Percentiles rank a stretch among this genome's conserved stretches.
Evolutionary conservation across 2,329 filamentous ascomycete genomes (phyloP).

Genomic region (Alternaria panax): DNA sequence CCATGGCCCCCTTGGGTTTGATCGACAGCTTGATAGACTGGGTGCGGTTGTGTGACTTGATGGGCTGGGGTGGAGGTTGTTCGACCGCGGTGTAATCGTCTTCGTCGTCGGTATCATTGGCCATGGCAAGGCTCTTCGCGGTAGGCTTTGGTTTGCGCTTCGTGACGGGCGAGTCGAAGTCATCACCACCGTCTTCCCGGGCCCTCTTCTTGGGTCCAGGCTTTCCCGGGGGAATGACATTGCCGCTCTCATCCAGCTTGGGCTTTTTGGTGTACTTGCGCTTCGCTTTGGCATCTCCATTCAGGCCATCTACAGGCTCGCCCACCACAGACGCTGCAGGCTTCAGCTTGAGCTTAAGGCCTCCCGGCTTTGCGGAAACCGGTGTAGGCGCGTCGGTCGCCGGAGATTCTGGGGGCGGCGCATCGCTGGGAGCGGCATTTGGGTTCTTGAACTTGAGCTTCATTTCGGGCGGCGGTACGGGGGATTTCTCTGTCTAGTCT

Average conservation of each 20-base stretch:
- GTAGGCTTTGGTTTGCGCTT: slow-evolving; percentile 50
- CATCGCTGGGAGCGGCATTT: slow-evolving; percentile 26
- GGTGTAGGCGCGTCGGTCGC: slow-evolving; percentile 23
- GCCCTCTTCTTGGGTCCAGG: slow-evolving; percentile 44
- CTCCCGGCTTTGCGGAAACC: slow-evolving; percentile 21
- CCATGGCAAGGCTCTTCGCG: slow-evolving; percentile 40
- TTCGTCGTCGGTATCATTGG: slow-evolving; percentile 38
- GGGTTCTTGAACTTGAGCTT: slow-evolving; percentile 46
- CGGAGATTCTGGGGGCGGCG: slow-evolving; percentile 30
- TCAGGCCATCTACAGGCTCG: slow-evolving; percentile 34
- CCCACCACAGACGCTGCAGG: slow-evolving; percentile 27
- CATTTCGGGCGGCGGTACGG: slow-evolving; percentile 25
- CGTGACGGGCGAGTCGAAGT: slow-evolving; percentile 31
- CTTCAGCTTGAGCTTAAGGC: slow-evolving; percentile 47
- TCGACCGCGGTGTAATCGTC: slow-evolving; percentile 26
- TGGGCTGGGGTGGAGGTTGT: slow-evolving; percentile 18
- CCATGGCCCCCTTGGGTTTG: slow-evolving; percentile 38
- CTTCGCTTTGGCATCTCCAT: slow-evolving; percentile 51
- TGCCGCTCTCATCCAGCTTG: slow-evolving; percentile 42
- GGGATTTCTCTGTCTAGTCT: not conserved
- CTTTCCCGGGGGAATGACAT: slow-evolving; percentile 35
- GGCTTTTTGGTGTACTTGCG: slow-evolving; percentile 54
- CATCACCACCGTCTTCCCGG: slow-evolving; percentile 48
- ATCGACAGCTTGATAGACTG: slow-evolving; percentile 44
- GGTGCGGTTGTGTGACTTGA: slow-evolving; percentile 22